Evolutionary conservation across 345 rosid genomes (phyloP).

Genomic region (Conringia planisiliqua): DNA sequence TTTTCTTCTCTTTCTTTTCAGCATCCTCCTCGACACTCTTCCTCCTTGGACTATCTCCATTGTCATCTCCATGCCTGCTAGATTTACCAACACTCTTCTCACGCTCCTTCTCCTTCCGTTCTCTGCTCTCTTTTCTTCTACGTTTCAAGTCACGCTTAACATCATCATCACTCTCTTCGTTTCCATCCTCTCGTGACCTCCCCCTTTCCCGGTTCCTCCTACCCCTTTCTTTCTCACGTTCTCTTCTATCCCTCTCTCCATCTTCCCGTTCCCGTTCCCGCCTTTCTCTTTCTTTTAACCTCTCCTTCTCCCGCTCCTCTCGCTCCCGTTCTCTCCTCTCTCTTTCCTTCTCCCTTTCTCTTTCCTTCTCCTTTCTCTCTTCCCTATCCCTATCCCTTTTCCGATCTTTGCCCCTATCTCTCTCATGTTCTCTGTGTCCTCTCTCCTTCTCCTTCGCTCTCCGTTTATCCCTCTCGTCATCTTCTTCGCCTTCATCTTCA

Average conservation of each 20-base stretch:
- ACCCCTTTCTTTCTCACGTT: conserved; percentile 53
- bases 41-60: conserved; percentile 54
- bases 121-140: conserved; percentile 54
- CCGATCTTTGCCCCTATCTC: conserved; percentile 29
- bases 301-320: conserved; percentile 33
- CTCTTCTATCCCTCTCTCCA: conserved; percentile 35
- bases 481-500: conserved; percentile 40
- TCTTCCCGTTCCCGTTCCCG: conserved; percentile 36
- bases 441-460: conserved; percentile 38
- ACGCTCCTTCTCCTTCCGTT: conserved; percentile 58
- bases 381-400: conserved; percentile 30
- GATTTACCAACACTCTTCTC: conserved; percentile 55
- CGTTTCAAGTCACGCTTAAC: conserved; percentile 50
- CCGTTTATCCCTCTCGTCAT: conserved; percentile 43
- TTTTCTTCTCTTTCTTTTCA: conserved; percentile 53
- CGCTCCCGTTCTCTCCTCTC: conserved; percentile 34
- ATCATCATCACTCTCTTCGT: conserved; percentile 61
- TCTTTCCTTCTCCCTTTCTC: conserved; percentile 35
- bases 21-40: conserved; percentile 49
- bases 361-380: too few species aligned
- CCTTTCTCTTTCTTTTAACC: conserved; percentile 36
- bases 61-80: conserved; percentile 51
- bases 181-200: conserved; percentile 49
- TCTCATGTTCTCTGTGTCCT: conserved; percentile 36
- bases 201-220: conserved; percentile 57